Percentiles rank a stretch among this genome's conserved stretches.
phyloP scores from a whole-genome alignment of 2,329 filamentous ascomycete species.

The Magnaporthiopsis incrustans region DNA sequence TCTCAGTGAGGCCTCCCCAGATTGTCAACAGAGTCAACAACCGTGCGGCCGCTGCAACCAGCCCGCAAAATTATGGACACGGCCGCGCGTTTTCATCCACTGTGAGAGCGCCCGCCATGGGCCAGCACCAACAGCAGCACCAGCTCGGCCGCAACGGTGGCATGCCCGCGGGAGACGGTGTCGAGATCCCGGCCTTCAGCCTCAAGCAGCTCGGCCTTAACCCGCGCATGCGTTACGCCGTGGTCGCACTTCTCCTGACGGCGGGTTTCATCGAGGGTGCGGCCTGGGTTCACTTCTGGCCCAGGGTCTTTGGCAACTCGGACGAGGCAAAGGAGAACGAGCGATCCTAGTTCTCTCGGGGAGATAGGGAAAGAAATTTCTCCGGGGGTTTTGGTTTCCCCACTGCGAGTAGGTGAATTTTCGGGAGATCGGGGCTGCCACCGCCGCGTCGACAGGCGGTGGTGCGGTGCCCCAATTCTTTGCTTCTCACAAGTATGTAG shows the following conservation, averaged over 20 bases:
- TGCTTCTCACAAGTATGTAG: too few relatives aligned
- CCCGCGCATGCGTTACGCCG: conserved; percentile 12
- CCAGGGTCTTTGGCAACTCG: conserved; percentile 14
- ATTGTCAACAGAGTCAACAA: background rate
- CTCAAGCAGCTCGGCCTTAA: conserved; percentile 15
- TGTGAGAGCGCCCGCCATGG: background rate
- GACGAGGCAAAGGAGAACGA: background rate
- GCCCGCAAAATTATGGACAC: background rate
- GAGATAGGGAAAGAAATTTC: background rate
- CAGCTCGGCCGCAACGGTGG: conserved; percentile 6
- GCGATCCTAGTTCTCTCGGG: background rate
- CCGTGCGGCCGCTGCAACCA: background rate
- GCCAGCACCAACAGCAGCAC: conserved; percentile 6
- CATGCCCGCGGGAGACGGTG: background rate
- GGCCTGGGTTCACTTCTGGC: conserved; percentile 16
- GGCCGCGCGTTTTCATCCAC: background rate
- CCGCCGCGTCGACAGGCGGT: too few relatives aligned
- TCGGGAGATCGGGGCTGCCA: too few relatives aligned
- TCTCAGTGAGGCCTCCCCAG: background rate
- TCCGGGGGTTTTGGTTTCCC: too few relatives aligned
- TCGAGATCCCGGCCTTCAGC: conserved; percentile 15
- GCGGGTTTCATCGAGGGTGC: conserved; percentile 13
- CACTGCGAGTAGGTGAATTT: background rate
- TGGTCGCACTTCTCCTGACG: conserved; percentile 12
- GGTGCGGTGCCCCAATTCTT: too few relatives aligned